Evolutionary conservation across 495 filamentous ascomycete genomes (phyloP).

Genomic region (Penicillium salamii): DNA sequence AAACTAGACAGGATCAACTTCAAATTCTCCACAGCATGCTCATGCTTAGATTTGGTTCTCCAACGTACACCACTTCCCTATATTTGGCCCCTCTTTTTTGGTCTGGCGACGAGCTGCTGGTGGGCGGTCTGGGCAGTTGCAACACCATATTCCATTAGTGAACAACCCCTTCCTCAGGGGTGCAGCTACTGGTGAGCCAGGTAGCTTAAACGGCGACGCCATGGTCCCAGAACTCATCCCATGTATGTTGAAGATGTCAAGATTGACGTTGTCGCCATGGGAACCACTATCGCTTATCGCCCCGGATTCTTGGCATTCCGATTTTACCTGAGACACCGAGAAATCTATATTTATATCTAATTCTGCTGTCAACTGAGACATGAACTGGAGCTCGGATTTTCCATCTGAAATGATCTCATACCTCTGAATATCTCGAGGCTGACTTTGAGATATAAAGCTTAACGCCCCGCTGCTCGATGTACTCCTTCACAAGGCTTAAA

Average conservation of each 20-base stretch:
- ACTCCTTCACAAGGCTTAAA: background rate
- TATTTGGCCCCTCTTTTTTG: constrained; percentile 64
- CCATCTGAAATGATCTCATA: background rate
- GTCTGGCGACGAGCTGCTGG: constrained; percentile 58
- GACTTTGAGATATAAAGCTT: too few species aligned
- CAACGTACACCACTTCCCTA: constrained; percentile 55
- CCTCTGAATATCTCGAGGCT: background rate
- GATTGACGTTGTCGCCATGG: constrained; percentile 4
- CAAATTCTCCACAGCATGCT: background rate
- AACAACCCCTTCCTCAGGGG: constrained; percentile 54
- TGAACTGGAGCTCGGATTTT: background rate
- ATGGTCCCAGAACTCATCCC: background rate
- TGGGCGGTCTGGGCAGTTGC: constrained; percentile 64
- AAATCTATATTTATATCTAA: background rate
- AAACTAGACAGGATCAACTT: constrained; percentile 42
- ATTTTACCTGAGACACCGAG: background rate
- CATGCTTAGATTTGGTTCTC: background rate
- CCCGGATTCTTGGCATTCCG: constrained; percentile 7
- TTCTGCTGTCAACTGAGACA: background rate
- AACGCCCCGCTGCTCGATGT: background rate
- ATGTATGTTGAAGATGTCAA: background rate
- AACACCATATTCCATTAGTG: constrained; percentile 55
- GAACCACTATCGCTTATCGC: constrained; percentile 6
- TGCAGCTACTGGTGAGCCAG: constrained; percentile 27
- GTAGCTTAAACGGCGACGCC: constrained; percentile 9